A percentile compares a stretch with the other conserved stretches of the same genome.
phyloP scores from a whole-genome alignment of 805 yeast genomes.

The Ogataea siamensis region DNA sequence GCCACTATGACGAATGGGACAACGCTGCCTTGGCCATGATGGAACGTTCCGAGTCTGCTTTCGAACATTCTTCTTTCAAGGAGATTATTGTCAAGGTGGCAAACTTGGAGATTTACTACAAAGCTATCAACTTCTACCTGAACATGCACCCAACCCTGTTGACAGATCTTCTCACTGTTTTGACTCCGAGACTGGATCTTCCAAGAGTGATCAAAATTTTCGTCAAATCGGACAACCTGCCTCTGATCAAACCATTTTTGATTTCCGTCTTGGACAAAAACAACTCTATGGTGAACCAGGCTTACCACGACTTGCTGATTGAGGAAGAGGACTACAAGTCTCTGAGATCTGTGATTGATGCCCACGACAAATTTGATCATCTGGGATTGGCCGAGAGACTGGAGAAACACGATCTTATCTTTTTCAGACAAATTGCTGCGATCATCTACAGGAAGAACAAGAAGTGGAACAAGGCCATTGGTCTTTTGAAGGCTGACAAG shows the following conservation, averaged over 20 bases:
- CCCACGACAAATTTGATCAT: constrained; percentile 88
- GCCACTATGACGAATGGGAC: constrained; percentile 99
- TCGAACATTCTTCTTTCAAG: constrained; percentile 91
- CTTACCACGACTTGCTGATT: constrained; percentile 90
- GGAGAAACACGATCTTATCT: constrained; percentile 86
- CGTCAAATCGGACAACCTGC: constrained; percentile 92
- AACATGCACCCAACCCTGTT: constrained; percentile 88
- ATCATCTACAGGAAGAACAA: constrained; percentile 89
- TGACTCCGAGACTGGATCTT: constrained; percentile 87
- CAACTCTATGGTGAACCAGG: constrained; percentile 86
- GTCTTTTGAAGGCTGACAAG: constrained; percentile 86
- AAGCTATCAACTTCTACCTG: constrained; percentile 93
- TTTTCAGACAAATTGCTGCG: constrained; percentile 96
- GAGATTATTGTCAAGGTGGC: constrained; percentile 93
- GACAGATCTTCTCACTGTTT: constrained; percentile 78
- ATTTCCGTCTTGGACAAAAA: constrained; percentile 89
- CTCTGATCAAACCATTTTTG: constrained; percentile 92
- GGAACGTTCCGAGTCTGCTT: constrained; percentile 88
- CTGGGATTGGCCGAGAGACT: constrained; percentile 88
- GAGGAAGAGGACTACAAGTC: constrained; percentile 97
- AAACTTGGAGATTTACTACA: constrained; percentile 93
- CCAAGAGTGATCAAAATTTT: constrained; percentile 94
- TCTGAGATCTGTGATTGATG: constrained; percentile 79
- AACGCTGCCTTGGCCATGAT: constrained; percentile 96
- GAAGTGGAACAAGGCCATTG: constrained; percentile 87